A percentile compares a stretch with the other conserved stretches of the same genome.
phyloP scores from a whole-genome alignment of 228 moss, liverwort and hornwort genomes.

The Sphagnum magellanicum region DNA sequence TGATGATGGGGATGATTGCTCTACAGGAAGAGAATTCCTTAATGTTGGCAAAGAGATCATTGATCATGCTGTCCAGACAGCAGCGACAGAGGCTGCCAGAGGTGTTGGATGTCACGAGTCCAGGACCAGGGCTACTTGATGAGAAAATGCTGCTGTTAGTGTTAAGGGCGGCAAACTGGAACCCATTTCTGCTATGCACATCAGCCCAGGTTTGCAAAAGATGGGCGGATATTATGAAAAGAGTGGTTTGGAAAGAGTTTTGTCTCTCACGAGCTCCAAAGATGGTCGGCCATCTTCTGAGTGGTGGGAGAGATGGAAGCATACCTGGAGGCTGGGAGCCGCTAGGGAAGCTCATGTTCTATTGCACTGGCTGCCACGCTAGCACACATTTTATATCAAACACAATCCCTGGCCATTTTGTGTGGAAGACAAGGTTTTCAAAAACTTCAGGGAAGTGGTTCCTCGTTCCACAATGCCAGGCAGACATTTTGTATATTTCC shows the following conservation, averaged over 20 bases:
- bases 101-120: slow-evolving; percentile 10
- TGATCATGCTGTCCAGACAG: slow-evolving; percentile 37
- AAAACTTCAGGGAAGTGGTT: slow-evolving; percentile 46
- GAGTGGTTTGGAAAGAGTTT: slow-evolving; percentile 56
- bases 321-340: slow-evolving; percentile 46
- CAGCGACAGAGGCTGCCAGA: slow-evolving; percentile 31
- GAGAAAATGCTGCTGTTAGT: slow-evolving; percentile 43
- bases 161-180: slow-evolving; percentile 35
- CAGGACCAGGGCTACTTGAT: slow-evolving; percentile 20
- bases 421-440: slow-evolving; percentile 41
- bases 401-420: slow-evolving; percentile 33
- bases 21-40: neutral
- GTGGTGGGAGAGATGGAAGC: slow-evolving; percentile 20
- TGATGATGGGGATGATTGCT: no score
- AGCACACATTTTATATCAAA: slow-evolving; percentile 48
- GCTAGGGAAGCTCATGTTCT: slow-evolving; percentile 42
- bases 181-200: slow-evolving; percentile 33
- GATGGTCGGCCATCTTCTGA: slow-evolving; percentile 40
- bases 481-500: slow-evolving; percentile 48
- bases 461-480: slow-evolving; percentile 25
- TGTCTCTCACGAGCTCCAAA: slow-evolving; percentile 56
- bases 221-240: slow-evolving; percentile 32
- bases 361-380: slow-evolving; percentile 42
- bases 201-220: slow-evolving; percentile 46
- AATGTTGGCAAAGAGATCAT: slow-evolving; percentile 11